Conservation (phyloP, 345 rosid genomes). For the Stellera chamaejasme region DNA sequence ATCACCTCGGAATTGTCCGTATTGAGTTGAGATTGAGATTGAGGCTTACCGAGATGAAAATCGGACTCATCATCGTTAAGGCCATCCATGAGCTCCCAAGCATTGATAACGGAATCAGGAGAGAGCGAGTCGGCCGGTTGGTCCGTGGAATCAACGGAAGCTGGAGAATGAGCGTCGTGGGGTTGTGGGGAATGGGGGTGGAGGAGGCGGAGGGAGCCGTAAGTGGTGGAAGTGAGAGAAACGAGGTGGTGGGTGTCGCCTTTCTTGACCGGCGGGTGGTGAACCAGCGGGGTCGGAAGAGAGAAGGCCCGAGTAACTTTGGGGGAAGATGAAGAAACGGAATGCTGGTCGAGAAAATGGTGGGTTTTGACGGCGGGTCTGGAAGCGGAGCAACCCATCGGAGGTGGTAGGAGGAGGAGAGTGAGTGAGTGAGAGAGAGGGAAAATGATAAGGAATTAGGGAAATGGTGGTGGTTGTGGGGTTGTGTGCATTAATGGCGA, state of each 20-base stretch:
- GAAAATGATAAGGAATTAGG: not conserved
- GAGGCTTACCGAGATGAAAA: conserved; percentile 21
- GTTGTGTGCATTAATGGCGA: not conserved
- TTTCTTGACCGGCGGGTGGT: conserved; percentile 75
- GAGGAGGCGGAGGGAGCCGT: conserved; percentile 64
- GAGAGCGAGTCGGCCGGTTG: conserved; percentile 24
- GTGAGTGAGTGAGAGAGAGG: no score
- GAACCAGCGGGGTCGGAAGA: conserved; percentile 61
- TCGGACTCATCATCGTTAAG: conserved; percentile 50
- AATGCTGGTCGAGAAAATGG: conserved; percentile 10
- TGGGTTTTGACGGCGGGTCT: conserved; percentile 21
- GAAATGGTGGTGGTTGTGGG: not conserved
- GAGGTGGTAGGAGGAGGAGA: conserved; percentile 1
- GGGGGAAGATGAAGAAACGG: conserved; percentile 26
- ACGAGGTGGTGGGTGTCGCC: conserved; percentile 92
- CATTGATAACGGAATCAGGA: conserved; percentile 83
- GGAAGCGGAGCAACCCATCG: conserved; percentile 81
- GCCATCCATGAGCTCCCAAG: conserved; percentile 98
- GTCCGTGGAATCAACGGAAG: conserved; percentile 13
- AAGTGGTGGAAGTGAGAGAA: conserved; percentile 72
- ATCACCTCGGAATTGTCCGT: not conserved
- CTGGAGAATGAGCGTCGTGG: conserved; percentile 15
- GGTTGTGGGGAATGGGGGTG: conserved; percentile 19
- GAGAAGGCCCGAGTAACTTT: conserved; percentile 45
- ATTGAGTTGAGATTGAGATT: conserved; percentile 7